Base-by-base conservation (phyloP, 495 filamentous ascomycete species). In the Penicillium nucicola region DNA sequence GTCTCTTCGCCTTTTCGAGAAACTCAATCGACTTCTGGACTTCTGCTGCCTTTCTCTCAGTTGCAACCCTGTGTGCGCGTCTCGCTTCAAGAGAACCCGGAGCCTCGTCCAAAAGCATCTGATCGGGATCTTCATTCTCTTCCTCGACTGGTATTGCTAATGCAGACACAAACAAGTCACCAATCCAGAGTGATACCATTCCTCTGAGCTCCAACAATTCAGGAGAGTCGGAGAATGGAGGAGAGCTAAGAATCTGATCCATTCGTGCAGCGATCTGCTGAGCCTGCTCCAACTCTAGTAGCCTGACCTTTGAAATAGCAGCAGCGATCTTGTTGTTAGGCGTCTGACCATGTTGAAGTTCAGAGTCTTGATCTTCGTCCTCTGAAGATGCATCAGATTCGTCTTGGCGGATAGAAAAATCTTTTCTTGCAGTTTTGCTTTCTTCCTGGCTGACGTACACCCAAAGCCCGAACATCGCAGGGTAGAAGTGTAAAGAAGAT, bases 161-260 rank as follows among this genome's bases (percentile, higher is more conserved):
- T 3, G 61, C 66, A 3, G 63, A 67, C 6, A 73, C 45, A 18
- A 71, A 61, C 37, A 92, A 61, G 54, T 92, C 87, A 2, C 68
- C 80, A 18, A 88, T 70, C 78, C 85, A 92, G 22, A 88, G 65
- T 9, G 74, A 80, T 7, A 89, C 68, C 79, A 87, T 88, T 8
- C 74, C 87, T 36, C 84, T 68, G 9, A 91, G 66, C 45, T 81
- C 66, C 30, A 86, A 69, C 42, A 93, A 61, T 41, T 75, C 73
- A 9, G 70, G 50, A 36, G 78, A 78, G 37, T 81, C 76, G 1
- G 79, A 81, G 58, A 82, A 90, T 1, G 88, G 87, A 25, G 78
- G 75, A 19, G 80, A 82, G 30, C 74, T 71, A 57, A 90, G 71
- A 7, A 86, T 54, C 25, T 78, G 69, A 59, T 89, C 85, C 69